Conservation (phyloP, 1,139 yeast species). For the Suhomyces choctaworum region DNA sequence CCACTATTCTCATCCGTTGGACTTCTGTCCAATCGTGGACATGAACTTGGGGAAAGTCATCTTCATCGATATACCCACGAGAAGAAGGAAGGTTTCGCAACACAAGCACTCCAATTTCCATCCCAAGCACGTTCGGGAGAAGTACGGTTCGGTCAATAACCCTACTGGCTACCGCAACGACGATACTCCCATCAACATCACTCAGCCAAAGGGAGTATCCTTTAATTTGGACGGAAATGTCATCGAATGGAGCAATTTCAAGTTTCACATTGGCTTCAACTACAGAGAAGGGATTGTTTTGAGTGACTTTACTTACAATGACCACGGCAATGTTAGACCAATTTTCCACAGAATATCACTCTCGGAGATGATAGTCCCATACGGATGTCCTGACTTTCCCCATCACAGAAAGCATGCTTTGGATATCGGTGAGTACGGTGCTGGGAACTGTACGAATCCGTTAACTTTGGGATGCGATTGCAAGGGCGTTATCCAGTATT, state of each 20-base stretch:
- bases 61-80: slow-evolving; percentile 70
- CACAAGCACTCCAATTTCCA: slow-evolving; percentile 69
- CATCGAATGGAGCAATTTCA: slow-evolving; percentile 76
- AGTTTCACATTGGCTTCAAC: slow-evolving; percentile 78
- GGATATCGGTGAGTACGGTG: slow-evolving; percentile 86
- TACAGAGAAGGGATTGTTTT: slow-evolving; percentile 83
- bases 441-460: slow-evolving; percentile 82
- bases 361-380: slow-evolving; percentile 83
- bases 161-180: slow-evolving; percentile 60
- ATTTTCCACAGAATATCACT: slow-evolving; percentile 76
- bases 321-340: slow-evolving; percentile 69
- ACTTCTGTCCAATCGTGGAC: slow-evolving; percentile 81
- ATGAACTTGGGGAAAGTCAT: slow-evolving; percentile 68
- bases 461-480: slow-evolving; percentile 80
- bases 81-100: slow-evolving; percentile 71
- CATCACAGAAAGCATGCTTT: slow-evolving; percentile 85
- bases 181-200: slow-evolving; percentile 59
- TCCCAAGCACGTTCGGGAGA: slow-evolving; percentile 60
- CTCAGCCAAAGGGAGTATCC: slow-evolving; percentile 82
- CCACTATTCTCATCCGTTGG: slow-evolving; percentile 81
- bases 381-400: slow-evolving; percentile 76
- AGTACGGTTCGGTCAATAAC: slow-evolving; percentile 52
- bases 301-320: slow-evolving; percentile 70
- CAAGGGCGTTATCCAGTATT: slow-evolving; percentile 78
- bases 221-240: slow-evolving; percentile 68